These are phyloP conservation scores for Fusarium pilosicola DNA, from an alignment of 2,329 filamentous ascomycete genomes.

Conservation along the genomic window DNA sequence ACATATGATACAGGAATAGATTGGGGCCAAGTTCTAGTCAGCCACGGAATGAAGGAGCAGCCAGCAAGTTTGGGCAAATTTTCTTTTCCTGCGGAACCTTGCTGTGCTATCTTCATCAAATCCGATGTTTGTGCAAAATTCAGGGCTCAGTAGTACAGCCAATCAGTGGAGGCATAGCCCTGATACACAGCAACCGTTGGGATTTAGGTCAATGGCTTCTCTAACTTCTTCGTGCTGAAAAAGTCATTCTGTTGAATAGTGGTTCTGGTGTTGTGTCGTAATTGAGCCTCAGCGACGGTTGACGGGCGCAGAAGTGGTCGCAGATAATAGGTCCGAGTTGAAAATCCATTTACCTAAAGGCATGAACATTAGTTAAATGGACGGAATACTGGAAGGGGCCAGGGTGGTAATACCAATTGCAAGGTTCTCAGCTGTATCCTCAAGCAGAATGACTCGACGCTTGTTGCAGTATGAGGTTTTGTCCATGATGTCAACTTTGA, in stretches of 20 bases:
- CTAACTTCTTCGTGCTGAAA: not conserved
- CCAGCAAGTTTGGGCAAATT: not conserved
- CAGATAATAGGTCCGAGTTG: slow-evolving; percentile 46
- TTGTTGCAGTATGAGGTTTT: slow-evolving; percentile 98
- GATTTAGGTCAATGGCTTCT: not conserved
- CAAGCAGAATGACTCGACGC: slow-evolving; percentile 86
- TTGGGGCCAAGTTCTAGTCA: not conserved
- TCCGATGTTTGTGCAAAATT: slow-evolving; percentile 1
- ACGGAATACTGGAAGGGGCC: not conserved
- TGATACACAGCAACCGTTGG: not conserved
- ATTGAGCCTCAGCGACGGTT: slow-evolving; percentile 30
- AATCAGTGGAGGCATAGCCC: not conserved
- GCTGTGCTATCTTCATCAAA: slow-evolving; percentile 15
- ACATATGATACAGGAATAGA: slow-evolving; percentile 14
- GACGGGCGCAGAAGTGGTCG: slow-evolving; percentile 37
- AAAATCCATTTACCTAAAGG: slow-evolving; percentile 59
- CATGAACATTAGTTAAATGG: slow-evolving; percentile 38
- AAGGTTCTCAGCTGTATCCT: slow-evolving; percentile 92
- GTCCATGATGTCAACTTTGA: slow-evolving; percentile 98
- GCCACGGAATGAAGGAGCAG: not conserved
- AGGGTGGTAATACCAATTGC: slow-evolving; percentile 72
- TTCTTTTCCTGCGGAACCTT: slow-evolving; percentile 3
- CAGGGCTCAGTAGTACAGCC: not conserved
- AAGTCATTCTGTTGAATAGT: not conserved
- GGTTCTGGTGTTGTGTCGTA: not conserved